These are phyloP conservation scores for Populus alba DNA, from an alignment of 345 rosid species.

Conservation along the genomic window DNA sequence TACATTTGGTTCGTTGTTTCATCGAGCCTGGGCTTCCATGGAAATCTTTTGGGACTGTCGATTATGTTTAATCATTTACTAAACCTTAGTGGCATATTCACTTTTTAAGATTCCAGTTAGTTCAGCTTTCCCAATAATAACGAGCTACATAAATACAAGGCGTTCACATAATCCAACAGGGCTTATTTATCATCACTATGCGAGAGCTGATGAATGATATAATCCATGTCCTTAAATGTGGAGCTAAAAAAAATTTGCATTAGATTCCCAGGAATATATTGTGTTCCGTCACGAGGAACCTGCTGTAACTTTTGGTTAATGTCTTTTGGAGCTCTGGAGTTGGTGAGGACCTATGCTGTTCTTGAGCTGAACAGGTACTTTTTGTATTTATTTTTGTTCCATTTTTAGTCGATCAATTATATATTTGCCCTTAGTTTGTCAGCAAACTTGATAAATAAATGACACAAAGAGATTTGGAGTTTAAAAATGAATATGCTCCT, in stretches of 20 bases:
- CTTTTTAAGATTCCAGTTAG: background rate
- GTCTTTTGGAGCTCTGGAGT: slow-evolving; percentile 69
- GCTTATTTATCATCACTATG: too few relatives aligned
- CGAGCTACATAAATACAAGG: background rate
- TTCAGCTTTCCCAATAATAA: slow-evolving; percentile 1
- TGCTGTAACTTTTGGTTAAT: slow-evolving; percentile 81
- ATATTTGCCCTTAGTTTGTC: background rate
- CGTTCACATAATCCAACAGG: background rate
- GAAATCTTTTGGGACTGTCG: background rate
- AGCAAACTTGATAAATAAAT: background rate
- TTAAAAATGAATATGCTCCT: background rate
- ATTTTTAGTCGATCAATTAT: background rate
- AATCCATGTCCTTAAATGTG: slow-evolving; percentile 9
- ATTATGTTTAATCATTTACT: background rate
- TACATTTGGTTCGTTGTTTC: background rate
- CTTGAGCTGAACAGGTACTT: slow-evolving; percentile 89
- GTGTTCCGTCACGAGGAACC: slow-evolving; percentile 96
- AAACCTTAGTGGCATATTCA: background rate
- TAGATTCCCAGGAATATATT: slow-evolving; percentile 97
- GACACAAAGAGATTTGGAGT: background rate
- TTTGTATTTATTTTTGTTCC: background rate
- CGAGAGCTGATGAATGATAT: background rate
- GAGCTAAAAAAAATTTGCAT: slow-evolving; percentile 37
- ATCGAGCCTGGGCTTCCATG: background rate
- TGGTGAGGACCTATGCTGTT: slow-evolving; percentile 69